Conservation (phyloP, 1,284 basidiomycete genomes). For the Phaffia rhodozyma region DNA sequence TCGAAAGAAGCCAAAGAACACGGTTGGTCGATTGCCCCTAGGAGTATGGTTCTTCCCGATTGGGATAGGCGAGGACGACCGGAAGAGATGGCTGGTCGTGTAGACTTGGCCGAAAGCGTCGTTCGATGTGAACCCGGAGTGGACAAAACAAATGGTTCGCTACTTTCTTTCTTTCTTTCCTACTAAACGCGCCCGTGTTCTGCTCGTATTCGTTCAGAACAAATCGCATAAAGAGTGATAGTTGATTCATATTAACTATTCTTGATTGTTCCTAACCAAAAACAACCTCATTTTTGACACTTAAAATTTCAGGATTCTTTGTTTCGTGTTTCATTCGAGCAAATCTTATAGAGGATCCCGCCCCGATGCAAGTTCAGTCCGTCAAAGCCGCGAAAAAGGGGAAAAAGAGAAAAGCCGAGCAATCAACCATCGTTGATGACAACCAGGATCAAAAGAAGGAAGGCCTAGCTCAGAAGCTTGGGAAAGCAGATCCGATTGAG, state of each 20-base stretch:
- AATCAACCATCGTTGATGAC: no score
- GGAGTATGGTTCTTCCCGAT: constrained; percentile 51
- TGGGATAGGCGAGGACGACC: constrained; percentile 67
- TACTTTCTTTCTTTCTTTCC: no score
- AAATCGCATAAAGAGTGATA: no score
- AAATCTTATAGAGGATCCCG: no score
- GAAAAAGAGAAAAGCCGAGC: no score
- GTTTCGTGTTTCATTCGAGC: constrained; percentile 16
- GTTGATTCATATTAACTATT: constrained; percentile 29
- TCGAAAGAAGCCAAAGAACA: constrained; percentile 51
- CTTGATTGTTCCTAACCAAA: no score
- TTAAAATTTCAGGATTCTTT: constrained; percentile 8
- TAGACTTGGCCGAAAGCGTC: constrained; percentile 49
- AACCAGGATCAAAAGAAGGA: no score
- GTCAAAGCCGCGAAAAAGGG: no score
- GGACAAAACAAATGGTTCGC: constrained; percentile 88
- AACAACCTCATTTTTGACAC: background rate
- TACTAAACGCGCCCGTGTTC: constrained; percentile 47
- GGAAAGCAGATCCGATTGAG: no score
- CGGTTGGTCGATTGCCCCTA: constrained; percentile 56
- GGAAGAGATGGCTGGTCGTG: constrained; percentile 45
- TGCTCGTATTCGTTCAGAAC: no score
- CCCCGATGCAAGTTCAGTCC: no score
- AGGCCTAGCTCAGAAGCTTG: no score
- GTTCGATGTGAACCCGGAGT: constrained; percentile 74